A percentile compares a stretch with the other conserved stretches of the same genome.
Evolutionary conservation across 768 basidiomycete genomes (phyloP).

Genomic region (Amanita fuliginea): DNA sequence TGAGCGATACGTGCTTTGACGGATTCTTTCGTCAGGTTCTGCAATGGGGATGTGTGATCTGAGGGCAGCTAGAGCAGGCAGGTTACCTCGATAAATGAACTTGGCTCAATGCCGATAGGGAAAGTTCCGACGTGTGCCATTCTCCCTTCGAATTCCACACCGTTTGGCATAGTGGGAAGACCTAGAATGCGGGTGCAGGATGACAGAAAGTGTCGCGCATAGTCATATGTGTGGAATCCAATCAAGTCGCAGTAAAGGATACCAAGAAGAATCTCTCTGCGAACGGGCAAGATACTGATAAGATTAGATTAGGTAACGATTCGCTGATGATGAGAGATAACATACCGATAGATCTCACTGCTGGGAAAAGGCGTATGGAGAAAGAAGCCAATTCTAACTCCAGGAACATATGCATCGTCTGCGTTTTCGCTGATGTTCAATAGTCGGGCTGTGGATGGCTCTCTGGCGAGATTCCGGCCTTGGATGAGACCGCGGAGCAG

Average conservation of each 20-base stretch:
- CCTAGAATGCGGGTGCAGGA: slow-evolving; percentile 95
- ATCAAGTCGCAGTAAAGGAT: slow-evolving; percentile 94
- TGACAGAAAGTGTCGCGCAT: slow-evolving; percentile 97
- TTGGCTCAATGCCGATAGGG: slow-evolving; percentile 97
- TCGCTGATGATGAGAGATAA: slow-evolving; percentile 5
- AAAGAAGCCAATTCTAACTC: slow-evolving; percentile 97
- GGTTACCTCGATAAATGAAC: slow-evolving; percentile 74
- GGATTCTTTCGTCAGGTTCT: slow-evolving; percentile 71
- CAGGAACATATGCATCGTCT: slow-evolving; percentile 39
- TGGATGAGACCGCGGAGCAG: slow-evolving; percentile 84
- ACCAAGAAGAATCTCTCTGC: slow-evolving; percentile 94
- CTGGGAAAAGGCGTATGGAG: slow-evolving; percentile 97
- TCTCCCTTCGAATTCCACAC: slow-evolving; percentile 91
- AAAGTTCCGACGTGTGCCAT: slow-evolving; percentile 97
- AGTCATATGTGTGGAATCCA: slow-evolving; percentile 99
- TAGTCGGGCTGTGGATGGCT: slow-evolving; percentile 50
- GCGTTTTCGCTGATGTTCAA: slow-evolving; percentile 66
- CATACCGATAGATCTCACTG: slow-evolving; percentile 92
- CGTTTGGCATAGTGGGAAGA: slow-evolving; percentile 95
- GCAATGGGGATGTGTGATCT: slow-evolving; percentile 8
- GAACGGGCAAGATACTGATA: slow-evolving; percentile 85
- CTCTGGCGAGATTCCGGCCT: slow-evolving; percentile 44
- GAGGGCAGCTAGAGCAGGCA: not conserved
- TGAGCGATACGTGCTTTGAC: slow-evolving; percentile 75
- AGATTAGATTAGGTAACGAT: slow-evolving; percentile 5